phyloP scores from a whole-genome alignment of 257 asterid species.

The Nicotiana benthamiana region DNA sequence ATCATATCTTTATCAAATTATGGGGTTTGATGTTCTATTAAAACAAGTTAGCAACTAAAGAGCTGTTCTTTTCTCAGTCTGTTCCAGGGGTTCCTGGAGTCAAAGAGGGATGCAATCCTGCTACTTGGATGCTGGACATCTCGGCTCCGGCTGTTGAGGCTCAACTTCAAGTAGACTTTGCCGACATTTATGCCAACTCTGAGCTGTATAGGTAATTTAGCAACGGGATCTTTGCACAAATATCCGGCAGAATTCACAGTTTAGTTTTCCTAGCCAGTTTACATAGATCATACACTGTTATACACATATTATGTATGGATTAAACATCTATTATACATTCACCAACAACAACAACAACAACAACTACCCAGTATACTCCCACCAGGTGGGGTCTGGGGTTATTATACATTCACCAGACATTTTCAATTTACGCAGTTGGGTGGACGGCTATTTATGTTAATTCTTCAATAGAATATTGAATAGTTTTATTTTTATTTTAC shows the following conservation, averaged over 20 bases:
- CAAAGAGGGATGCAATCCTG: conserved; percentile 76
- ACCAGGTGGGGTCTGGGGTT: no score
- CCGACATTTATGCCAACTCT: conserved; percentile 57
- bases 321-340: no score
- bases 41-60: not conserved
- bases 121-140: conserved; percentile 88
- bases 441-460: no score
- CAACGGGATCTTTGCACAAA: no score
- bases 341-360: no score
- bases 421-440: no score
- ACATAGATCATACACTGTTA: no score
- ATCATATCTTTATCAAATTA: not conserved
- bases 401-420: no score
- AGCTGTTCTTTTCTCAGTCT: conserved; percentile 30
- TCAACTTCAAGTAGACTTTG: conserved; percentile 66
- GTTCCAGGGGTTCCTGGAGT: conserved; percentile 66
- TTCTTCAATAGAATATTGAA: not conserved
- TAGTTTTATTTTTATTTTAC: not conserved
- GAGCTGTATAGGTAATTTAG: conserved; percentile 36
- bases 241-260: no score
- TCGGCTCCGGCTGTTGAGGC: conserved; percentile 58
- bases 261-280: no score
- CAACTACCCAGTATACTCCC: no score
- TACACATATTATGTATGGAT: no score
- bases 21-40: not conserved